Conservation (phyloP, 805 yeast genomes). For the Wickerhamiella vanderwaltii region DNA sequence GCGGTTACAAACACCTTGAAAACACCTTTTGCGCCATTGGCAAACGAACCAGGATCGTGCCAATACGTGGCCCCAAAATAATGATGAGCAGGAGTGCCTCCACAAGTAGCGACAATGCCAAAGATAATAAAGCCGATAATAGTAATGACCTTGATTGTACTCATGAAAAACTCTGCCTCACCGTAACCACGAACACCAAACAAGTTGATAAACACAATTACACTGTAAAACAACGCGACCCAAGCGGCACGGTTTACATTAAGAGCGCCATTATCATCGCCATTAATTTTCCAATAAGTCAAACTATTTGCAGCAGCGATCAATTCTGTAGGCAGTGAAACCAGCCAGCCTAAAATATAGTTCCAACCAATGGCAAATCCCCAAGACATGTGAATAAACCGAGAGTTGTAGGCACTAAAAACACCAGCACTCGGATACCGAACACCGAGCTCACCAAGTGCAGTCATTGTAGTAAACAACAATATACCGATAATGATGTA, state of each 20-base stretch:
- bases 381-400: constrained; percentile 54
- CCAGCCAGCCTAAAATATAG: constrained; percentile 53
- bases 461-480: constrained; percentile 49
- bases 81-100: constrained; percentile 44
- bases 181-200: constrained; percentile 54
- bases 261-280: constrained; percentile 23
- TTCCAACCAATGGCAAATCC: constrained; percentile 68
- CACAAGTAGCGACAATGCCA: constrained; percentile 37
- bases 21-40: constrained; percentile 55
- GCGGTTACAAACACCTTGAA: constrained; percentile 66
- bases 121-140: constrained; percentile 51
- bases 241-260: constrained; percentile 44
- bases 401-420: constrained; percentile 46
- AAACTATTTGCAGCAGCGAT: constrained; percentile 50
- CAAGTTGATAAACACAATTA: constrained; percentile 37
- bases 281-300: constrained; percentile 40
- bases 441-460: constrained; percentile 61
- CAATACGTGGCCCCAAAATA: constrained; percentile 44
- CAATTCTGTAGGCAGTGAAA: constrained; percentile 53
- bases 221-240: constrained; percentile 42
- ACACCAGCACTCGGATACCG: constrained; percentile 54
- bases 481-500: constrained; percentile 49
- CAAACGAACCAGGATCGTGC: constrained; percentile 58
- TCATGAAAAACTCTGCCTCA: constrained; percentile 56
- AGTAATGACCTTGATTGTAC: constrained; percentile 46